Percentiles rank a stretch among this genome's conserved stretches.
Conservation (phyloP, 352 stramenopile genomes). For the Peronospora belbahrii region DNA sequence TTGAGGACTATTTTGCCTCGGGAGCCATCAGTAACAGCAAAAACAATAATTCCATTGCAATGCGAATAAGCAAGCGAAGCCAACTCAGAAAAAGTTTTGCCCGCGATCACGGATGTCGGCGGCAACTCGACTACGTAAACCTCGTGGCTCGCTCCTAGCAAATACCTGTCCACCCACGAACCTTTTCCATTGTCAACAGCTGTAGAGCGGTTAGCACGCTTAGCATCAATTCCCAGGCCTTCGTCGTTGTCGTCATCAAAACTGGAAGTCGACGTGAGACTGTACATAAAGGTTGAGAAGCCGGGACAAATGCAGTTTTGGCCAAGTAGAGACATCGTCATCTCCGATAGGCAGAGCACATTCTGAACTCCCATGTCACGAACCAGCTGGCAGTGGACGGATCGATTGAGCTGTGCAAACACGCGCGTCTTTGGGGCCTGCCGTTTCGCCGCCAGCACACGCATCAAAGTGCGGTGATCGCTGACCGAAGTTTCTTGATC, state of each 20-base stretch:
- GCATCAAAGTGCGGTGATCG: slow-evolving; percentile 78
- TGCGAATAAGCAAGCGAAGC: slow-evolving; percentile 68
- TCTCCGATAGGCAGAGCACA: slow-evolving; percentile 70
- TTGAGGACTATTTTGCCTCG: slow-evolving; percentile 64
- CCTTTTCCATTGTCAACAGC: slow-evolving; percentile 27
- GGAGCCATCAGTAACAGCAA: slow-evolving; percentile 42
- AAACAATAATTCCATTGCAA: slow-evolving; percentile 71
- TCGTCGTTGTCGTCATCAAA: slow-evolving; percentile 43
- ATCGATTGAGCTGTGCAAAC: slow-evolving; percentile 75
- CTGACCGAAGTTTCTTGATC: slow-evolving; percentile 63
- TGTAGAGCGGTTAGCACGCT: slow-evolving; percentile 16
- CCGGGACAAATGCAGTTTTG: slow-evolving; percentile 83
- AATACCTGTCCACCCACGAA: slow-evolving; percentile 66
- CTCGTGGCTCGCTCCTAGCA: slow-evolving; percentile 68
- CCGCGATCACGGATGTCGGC: slow-evolving; percentile 37
- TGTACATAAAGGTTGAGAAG: slow-evolving; percentile 86
- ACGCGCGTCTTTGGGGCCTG: slow-evolving; percentile 39
- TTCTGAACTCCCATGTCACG: slow-evolving; percentile 73
- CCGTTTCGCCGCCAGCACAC: slow-evolving; percentile 65
- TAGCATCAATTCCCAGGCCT: slow-evolving; percentile 21
- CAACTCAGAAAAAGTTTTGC: slow-evolving; percentile 74
- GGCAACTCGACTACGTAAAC: slow-evolving; percentile 71
- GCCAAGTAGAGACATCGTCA: slow-evolving; percentile 70
- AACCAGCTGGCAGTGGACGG: slow-evolving; percentile 65
- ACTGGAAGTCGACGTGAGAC: slow-evolving; percentile 74